Evolutionary conservation across 257 asterid species (phyloP).

Genomic region (Hygrophila difformis): DNA sequence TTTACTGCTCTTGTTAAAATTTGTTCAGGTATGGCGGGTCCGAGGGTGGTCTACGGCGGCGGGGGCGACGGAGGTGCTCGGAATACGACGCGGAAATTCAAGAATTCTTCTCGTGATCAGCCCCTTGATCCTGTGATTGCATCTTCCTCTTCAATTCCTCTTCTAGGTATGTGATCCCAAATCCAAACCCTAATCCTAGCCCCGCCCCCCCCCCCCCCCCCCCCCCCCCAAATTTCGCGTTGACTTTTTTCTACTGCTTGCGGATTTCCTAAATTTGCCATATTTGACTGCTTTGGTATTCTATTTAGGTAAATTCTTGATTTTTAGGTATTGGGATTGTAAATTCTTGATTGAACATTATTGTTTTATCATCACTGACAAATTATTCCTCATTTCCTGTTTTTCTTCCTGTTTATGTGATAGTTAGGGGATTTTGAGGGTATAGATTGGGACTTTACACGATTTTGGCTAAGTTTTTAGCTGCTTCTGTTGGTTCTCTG

Average conservation of each 20-base stretch:
- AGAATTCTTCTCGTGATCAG: slow-evolving; percentile 21
- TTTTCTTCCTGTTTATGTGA: too few species aligned
- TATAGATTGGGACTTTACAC: too few species aligned
- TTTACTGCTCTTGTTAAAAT: slow-evolving; percentile 4
- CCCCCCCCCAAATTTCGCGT: slow-evolving; percentile 14
- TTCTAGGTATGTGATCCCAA: slow-evolving; percentile 44
- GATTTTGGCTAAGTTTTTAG: too few species aligned
- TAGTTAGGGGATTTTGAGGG: too few species aligned
- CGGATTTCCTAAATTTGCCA: too few species aligned
- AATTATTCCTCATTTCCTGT: too few species aligned
- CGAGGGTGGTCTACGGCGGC: slow-evolving; percentile 27
- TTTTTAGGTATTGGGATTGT: background rate
- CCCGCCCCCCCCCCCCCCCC: background rate
- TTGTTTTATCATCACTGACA: too few species aligned
- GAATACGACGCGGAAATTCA: slow-evolving; percentile 24
- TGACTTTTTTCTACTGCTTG: slow-evolving; percentile 31
- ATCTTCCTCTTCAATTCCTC: slow-evolving; percentile 32
- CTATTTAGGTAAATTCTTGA: too few species aligned
- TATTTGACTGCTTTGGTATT: too few species aligned
- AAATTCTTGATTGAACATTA: background rate
- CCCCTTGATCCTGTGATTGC: slow-evolving; percentile 31
- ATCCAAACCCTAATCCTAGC: too few species aligned
- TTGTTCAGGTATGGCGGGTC: slow-evolving; percentile 38
- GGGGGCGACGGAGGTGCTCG: slow-evolving; percentile 18
- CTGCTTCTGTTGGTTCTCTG: too few species aligned